A percentile compares a stretch with the other conserved stretches of the same genome.
Conservation (phyloP, 768 basidiomycete genomes). For the Cyclocybe aegerita region DNA sequence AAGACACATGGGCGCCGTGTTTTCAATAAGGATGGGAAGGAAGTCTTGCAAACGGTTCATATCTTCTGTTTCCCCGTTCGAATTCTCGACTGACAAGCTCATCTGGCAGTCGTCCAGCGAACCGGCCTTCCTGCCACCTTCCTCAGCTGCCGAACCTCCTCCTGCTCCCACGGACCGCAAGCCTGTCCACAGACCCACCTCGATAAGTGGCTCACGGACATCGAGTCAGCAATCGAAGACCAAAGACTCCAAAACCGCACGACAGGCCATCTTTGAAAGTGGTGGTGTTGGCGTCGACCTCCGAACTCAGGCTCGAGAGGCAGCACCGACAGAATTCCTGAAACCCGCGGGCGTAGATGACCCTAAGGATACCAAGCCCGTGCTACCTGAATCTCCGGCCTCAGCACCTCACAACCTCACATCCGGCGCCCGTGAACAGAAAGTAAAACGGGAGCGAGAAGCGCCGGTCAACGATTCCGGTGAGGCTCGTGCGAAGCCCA, state of each 20-base stretch:
- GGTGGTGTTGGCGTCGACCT: constrained; percentile 51
- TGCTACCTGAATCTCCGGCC: constrained; percentile 5
- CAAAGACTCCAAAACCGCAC: constrained; percentile 39
- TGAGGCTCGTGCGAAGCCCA: constrained; percentile 27
- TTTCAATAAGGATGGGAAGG: constrained; percentile 53
- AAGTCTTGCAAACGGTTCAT: constrained; percentile 27
- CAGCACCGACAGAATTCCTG: constrained; percentile 34
- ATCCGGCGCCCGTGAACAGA: constrained; percentile 28
- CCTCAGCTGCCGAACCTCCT: not conserved
- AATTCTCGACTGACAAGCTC: not conserved
- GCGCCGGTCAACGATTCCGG: constrained; percentile 17
- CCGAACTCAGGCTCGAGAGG: constrained; percentile 28
- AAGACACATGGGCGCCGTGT: constrained; percentile 42
- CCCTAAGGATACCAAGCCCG: constrained; percentile 19
- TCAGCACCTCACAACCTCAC: constrained; percentile 14
- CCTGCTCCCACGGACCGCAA: constrained; percentile 16
- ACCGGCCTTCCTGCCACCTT: constrained; percentile 1
- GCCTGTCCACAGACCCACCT: constrained; percentile 24
- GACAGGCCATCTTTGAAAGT: constrained; percentile 45
- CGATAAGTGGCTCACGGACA: constrained; percentile 25
- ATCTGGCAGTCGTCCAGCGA: constrained; percentile 1
- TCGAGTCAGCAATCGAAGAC: constrained; percentile 24
- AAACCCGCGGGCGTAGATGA: constrained; percentile 61
- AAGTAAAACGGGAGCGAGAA: constrained; percentile 29
- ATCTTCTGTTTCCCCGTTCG: not conserved